Conservation (phyloP, 768 basidiomycete species). For the Daedaleopsis nitida region DNA sequence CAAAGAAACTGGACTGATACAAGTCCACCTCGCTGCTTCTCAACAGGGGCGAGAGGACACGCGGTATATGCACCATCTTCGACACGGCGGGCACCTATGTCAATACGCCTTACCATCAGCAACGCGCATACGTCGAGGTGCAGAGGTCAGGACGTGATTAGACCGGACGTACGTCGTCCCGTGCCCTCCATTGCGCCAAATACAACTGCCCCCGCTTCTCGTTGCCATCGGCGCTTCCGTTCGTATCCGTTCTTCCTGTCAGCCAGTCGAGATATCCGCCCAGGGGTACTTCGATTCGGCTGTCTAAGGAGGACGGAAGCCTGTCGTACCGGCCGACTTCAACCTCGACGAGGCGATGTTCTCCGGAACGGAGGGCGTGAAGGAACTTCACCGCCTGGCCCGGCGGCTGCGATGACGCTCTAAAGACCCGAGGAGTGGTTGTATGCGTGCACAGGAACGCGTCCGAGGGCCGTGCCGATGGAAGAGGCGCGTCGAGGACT, state of each 20-base stretch:
- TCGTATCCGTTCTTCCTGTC: not conserved
- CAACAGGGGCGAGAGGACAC: constrained; percentile 18
- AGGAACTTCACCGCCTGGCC: constrained; percentile 10
- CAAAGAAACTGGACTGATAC: constrained; percentile 27
- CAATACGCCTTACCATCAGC: not conserved
- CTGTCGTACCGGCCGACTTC: constrained; percentile 27
- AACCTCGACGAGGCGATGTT: constrained; percentile 24
- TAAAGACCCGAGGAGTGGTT: constrained; percentile 5
- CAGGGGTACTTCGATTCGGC: constrained; percentile 18
- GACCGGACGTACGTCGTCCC: constrained; percentile 21
- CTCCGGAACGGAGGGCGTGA: constrained; percentile 11
- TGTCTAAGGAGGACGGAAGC: not conserved
- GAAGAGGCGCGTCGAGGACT: constrained; percentile 8
- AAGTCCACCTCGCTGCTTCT: constrained; percentile 17
- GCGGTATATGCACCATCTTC: constrained; percentile 14
- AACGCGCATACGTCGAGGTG: not conserved
- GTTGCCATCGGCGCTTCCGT: not conserved
- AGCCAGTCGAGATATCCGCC: constrained; percentile 27
- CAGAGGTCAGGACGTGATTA: not conserved
- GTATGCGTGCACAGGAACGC: constrained; percentile 9
- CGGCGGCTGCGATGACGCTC: not conserved
- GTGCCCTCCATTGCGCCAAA: constrained; percentile 24
- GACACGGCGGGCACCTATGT: constrained; percentile 9
- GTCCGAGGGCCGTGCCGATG: not conserved
- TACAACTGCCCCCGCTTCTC: constrained; percentile 17